Evolutionary conservation across 306 rosid species (phyloP), one percentile per base, ranked within the genome.

Genomic region (Quercus agrifolia): DNA sequence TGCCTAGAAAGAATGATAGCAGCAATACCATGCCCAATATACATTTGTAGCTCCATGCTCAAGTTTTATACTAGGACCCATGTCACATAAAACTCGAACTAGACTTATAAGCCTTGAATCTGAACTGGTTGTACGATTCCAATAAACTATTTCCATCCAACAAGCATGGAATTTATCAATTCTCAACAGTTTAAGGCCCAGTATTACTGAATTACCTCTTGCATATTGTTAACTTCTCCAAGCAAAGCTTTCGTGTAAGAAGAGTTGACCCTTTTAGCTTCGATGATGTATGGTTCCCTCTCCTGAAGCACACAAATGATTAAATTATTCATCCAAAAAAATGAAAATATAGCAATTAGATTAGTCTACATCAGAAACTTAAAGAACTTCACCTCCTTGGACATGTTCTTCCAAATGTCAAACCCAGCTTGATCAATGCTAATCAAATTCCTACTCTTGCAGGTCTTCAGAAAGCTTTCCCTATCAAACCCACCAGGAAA

Each of bases 381-480:
- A 11, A 77, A 56, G 10, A 73, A 64, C 18, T 28, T 82, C 77
- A 92, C 94, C 89, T 80, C 74, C 13, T 80, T 15, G 13, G 87
- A 62, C 94, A 92, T 88, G 62, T 71, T 82, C 73, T 82, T 61
- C 97, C 97, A 92, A 27, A 41, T 69, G 64, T 83, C 88, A 70
- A 80, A 84, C 74, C 94, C 94, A n/a, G 69, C 74, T 66, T 82
- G 79, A 74, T 90, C 92, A 58, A 75, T 69, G 70, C 71, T 82
- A 64, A 85, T 59, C 71, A 57, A 55, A 73, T 74, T 56, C 21
- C 73, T 76, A 31, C 9, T 68, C 5, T 63, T 57, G 46, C 54
- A 21, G 6, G 59, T 59, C 85, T 71, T 79, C 70, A 52, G 33
- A 75, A 85, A 87, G 77, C 74, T 52, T 79, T 83, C 89, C 92